These are phyloP conservation scores for Botrytis deweyae DNA, from an alignment of 2,329 filamentous ascomycete genomes.

Conservation along the genomic window DNA sequence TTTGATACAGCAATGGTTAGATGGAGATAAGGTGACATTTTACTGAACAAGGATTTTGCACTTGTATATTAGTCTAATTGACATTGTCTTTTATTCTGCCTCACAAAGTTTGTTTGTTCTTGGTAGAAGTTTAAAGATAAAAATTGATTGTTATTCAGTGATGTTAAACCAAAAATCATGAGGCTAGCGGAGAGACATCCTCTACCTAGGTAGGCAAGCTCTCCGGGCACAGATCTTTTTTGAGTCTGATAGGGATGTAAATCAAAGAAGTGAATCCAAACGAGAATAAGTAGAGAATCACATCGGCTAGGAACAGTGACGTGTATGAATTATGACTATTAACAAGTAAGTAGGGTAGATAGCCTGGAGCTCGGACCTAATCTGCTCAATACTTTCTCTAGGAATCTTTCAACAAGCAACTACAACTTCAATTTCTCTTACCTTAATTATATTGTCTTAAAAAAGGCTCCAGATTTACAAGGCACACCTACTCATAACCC, in stretches of 20 bases:
- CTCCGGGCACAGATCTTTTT: not conserved
- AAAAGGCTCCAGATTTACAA: too few species aligned
- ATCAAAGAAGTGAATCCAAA: not conserved
- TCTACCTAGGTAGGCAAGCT: not conserved
- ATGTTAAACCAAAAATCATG: not conserved
- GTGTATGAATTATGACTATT: too few species aligned
- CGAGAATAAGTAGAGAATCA: not conserved
- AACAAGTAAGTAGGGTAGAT: not conserved
- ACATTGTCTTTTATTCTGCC: rapidly evolving
- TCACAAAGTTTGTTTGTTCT: not conserved
- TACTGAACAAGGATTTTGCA: not conserved
- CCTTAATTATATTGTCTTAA: not conserved
- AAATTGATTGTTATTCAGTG: too few species aligned
- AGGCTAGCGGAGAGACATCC: not conserved
- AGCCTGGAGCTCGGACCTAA: not conserved
- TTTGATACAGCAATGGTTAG: not conserved
- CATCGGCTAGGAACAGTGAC: not conserved
- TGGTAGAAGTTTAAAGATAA: not conserved
- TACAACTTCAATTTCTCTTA: not conserved
- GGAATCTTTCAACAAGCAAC: not conserved
- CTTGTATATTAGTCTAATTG: not conserved
- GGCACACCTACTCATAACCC: too few species aligned
- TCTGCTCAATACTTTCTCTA: too few species aligned
- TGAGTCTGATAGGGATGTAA: too few species aligned
- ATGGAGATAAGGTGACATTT: not conserved